These are phyloP conservation scores for Cyathus striatus DNA, from an alignment of 768 basidiomycete genomes.

Conservation along the genomic window DNA sequence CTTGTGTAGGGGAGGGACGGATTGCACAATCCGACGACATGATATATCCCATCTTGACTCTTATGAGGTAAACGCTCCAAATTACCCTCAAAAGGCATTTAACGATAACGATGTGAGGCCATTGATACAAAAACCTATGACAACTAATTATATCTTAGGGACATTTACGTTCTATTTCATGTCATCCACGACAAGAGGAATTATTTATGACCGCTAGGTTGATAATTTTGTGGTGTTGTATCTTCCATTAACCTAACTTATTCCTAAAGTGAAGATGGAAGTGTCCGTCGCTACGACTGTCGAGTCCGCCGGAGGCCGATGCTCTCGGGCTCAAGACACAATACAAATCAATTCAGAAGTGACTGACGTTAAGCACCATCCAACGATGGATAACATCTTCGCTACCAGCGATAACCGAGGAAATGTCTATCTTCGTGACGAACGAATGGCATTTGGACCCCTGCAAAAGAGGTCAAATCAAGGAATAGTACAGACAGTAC, in stretches of 20 bases:
- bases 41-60: slow-evolving; percentile 36
- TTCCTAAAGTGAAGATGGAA: slow-evolving; percentile 65
- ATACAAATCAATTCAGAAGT: slow-evolving; percentile 52
- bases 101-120: no score
- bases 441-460: slow-evolving; percentile 70
- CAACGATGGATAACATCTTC: slow-evolving; percentile 63
- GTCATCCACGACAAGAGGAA: slow-evolving; percentile 65
- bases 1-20: slow-evolving; percentile 46
- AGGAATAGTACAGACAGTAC: slow-evolving; percentile 53
- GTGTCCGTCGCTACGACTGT: slow-evolving; percentile 56
- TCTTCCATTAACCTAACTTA: not conserved
- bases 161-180: slow-evolving; percentile 57
- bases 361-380: slow-evolving; percentile 65
- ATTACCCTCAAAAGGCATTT: no score
- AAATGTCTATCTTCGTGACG: slow-evolving; percentile 61
- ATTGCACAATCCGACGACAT: slow-evolving; percentile 46
- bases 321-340: slow-evolving; percentile 39
- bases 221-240: slow-evolving; percentile 9
- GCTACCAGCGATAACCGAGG: slow-evolving; percentile 58
- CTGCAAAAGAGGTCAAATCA: slow-evolving; percentile 32
- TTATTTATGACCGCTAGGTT: slow-evolving; percentile 71
- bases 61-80: no score
- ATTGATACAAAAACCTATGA: no score
- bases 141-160: slow-evolving; percentile 37
- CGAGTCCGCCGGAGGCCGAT: slow-evolving; percentile 28